These are phyloP conservation scores for Xylariaceae sp. DNA, from an alignment of 2,329 filamentous ascomycete genomes.

Conservation along the genomic window DNA sequence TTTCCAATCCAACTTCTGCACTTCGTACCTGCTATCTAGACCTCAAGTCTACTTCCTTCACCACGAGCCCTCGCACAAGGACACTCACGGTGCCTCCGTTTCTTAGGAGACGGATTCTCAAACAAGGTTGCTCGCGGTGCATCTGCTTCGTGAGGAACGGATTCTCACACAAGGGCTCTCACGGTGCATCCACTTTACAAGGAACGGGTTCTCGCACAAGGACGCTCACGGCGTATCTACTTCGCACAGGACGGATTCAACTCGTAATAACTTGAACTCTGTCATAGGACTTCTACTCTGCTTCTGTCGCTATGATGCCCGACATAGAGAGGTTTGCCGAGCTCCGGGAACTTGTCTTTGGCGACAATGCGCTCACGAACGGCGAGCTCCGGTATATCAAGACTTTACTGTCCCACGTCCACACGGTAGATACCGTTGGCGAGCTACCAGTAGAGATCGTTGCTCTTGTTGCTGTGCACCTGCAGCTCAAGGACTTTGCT, in stretches of 20 bases:
- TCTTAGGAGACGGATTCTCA: too few species aligned
- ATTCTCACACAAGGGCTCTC: too few species aligned
- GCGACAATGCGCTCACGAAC: constrained; percentile 5
- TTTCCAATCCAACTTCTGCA: too few species aligned
- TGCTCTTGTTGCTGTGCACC: constrained; percentile 13
- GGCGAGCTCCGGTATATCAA: constrained; percentile 25
- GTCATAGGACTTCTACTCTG: background rate
- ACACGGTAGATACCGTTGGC: constrained; percentile 19
- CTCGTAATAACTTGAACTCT: too few species aligned
- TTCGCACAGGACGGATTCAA: too few species aligned
- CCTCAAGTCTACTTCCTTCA: background rate
- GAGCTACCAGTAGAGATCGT: constrained; percentile 28
- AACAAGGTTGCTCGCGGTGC: too few species aligned
- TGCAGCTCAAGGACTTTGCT: constrained; percentile 19
- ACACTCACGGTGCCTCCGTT: too few species aligned
- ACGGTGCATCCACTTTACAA: too few species aligned
- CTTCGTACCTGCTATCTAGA: background rate
- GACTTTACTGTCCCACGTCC: constrained; percentile 16
- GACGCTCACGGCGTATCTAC: too few species aligned
- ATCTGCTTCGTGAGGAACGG: too few species aligned
- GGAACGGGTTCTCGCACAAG: too few species aligned
- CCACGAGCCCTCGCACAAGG: too few species aligned
- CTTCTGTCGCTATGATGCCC: background rate
- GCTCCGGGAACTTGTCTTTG: constrained; percentile 16
- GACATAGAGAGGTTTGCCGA: constrained; percentile 2